These are phyloP conservation scores for Sugiyamaella smithiae DNA, from an alignment of 805 yeast species.

Conservation along the genomic window DNA sequence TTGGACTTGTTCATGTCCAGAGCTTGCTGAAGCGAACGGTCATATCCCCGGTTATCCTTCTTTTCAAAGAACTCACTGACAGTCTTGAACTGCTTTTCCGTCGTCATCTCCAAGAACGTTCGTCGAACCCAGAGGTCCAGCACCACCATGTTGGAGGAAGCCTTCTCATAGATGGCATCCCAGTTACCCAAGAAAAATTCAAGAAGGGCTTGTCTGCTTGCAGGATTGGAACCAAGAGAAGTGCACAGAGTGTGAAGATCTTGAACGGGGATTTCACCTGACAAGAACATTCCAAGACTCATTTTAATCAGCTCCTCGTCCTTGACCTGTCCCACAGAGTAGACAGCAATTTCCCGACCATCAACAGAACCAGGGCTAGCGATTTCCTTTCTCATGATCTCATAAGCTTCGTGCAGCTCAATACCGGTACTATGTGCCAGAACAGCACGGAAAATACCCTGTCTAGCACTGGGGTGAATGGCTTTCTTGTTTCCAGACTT, in stretches of 20 bases:
- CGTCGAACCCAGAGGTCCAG: constrained; percentile 46
- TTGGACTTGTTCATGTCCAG: constrained; percentile 53
- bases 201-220: constrained; percentile 48
- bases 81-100: constrained; percentile 37
- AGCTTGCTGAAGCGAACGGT: constrained; percentile 54
- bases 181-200: constrained; percentile 49
- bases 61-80: constrained; percentile 43
- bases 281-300: constrained; percentile 42
- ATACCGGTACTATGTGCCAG: constrained; percentile 39
- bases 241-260: constrained; percentile 53
- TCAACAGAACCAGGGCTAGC: constrained; percentile 53
- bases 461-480: constrained; percentile 49
- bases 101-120: constrained; percentile 37
- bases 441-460: constrained; percentile 43
- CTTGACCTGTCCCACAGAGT: constrained; percentile 50
- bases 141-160: constrained; percentile 51
- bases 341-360: constrained; percentile 53
- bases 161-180: constrained; percentile 41
- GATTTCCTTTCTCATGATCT: constrained; percentile 46
- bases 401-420: constrained; percentile 38
- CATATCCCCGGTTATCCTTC: constrained; percentile 53
- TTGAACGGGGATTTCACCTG: constrained; percentile 47
- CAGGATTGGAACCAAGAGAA: constrained; percentile 46
- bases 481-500: constrained; percentile 46
- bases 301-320: constrained; percentile 38